Percentiles rank a stretch among this genome's conserved stretches.
phyloP scores from a whole-genome alignment of 1,284 basidiomycete genomes.

The Ceratobasidium papillatum region DNA sequence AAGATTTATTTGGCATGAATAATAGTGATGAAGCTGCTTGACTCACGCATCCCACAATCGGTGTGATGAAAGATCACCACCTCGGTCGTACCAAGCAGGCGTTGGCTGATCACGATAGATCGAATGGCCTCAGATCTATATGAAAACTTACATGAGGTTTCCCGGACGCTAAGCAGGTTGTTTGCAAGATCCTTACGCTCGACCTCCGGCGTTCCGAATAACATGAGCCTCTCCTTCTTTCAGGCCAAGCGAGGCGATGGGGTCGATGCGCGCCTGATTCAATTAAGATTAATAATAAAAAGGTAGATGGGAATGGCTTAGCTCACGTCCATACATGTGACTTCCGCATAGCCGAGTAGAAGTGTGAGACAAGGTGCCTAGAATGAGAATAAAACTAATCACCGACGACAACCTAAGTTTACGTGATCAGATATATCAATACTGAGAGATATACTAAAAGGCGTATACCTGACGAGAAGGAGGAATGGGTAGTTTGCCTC shows the following conservation, averaged over 20 bases:
- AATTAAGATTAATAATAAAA: neutral
- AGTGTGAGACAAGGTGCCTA: neutral
- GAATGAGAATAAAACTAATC: neutral
- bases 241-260: slow-evolving; percentile 66
- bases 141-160: neutral
- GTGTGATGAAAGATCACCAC: slow-evolving; percentile 73
- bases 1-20: neutral
- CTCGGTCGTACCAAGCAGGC: slow-evolving; percentile 70
- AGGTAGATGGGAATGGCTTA: neutral
- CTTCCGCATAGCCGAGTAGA: neutral
- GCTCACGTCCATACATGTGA: slow-evolving; percentile 22
- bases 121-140: slow-evolving; percentile 67
- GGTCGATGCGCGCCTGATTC: slow-evolving; percentile 52
- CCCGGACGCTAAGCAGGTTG: slow-evolving; percentile 2
- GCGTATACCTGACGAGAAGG: slow-evolving; percentile 60
- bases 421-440: slow-evolving; percentile 53
- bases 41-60: slow-evolving; percentile 69
- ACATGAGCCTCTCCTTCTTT: slow-evolving; percentile 73
- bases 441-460: slow-evolving; percentile 57
- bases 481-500: slow-evolving; percentile 60
- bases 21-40: slow-evolving; percentile 43
- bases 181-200: slow-evolving; percentile 57
- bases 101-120: slow-evolving; percentile 72
- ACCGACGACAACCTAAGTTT: slow-evolving; percentile 18
- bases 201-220: slow-evolving; percentile 72